Evolutionary conservation across 2,329 filamentous ascomycete genomes (phyloP), one percentile per base, ranked within the genome.

Genomic region (Fusarium sp.): DNA sequence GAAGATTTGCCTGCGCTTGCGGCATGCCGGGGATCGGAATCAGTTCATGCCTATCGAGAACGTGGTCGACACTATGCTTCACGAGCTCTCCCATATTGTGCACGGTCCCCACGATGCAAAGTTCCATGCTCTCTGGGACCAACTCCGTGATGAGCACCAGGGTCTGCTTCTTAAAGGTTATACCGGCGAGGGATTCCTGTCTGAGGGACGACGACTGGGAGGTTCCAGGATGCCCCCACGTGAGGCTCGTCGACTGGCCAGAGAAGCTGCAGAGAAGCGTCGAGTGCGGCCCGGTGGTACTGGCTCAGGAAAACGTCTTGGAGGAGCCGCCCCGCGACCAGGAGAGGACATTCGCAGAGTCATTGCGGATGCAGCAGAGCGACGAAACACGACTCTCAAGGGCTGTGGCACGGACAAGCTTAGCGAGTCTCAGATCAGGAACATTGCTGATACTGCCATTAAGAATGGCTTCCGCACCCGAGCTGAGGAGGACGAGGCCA

Each of bases 51-150:
- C 92, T 1, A 82, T 95, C 61, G 94, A 98, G 76, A 85, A 92
- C 70, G 87, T 97, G 8, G 86, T 94, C 44, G 94, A 98, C 79
- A 98, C 95, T 0, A 92, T 98, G 90, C 89, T 98, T 18, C 95
- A 98, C 78, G 95, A 98, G 84, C 88, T 98, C 3, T 91, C 90
- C n/a, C 95, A 98, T 76, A 97, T 92, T 70, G 88, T 94, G 11
- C 90, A 92, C 79, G 94, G 94, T 0, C 93, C 93, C 2, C 95
- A 98, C 78, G 90, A 98, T 76, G 87, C 85, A 48, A 88, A 92
- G 37, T 98, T 98, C 76, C 90, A 97, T 72, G 90, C 90, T 0
- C 84, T 98, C 6, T 97, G 95, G 94, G 91, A 97, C 73, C 92
- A 97, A 77, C 88, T 98, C 6, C 90, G 95, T 18, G 93, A 95